phyloP scores from a whole-genome alignment of 768 basidiomycete species.

The Tylopilus subfusipes region DNA sequence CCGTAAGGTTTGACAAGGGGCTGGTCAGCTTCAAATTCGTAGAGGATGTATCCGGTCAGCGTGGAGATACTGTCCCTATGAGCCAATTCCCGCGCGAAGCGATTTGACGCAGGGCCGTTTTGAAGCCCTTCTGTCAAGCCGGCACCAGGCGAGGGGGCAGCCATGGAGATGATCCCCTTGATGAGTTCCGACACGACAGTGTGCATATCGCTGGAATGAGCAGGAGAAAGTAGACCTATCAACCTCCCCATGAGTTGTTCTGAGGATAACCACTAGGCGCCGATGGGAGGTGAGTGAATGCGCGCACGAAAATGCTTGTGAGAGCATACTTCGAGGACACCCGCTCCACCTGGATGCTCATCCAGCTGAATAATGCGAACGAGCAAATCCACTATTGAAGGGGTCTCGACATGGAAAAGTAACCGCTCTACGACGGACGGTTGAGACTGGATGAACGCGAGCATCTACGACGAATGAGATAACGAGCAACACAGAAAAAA shows the following conservation, averaged over 20 bases:
- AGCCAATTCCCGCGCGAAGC: conserved; percentile 86
- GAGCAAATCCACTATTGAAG: conserved; percentile 88
- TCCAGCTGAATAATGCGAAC: conserved; percentile 88
- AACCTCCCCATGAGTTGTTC: conserved; percentile 80
- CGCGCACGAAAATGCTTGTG: conserved; percentile 28
- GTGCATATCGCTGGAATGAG: conserved; percentile 72
- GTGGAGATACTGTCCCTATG: conserved; percentile 64
- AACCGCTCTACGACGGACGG: conserved; percentile 79
- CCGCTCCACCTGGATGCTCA: conserved; percentile 74
- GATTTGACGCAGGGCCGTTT: conserved; percentile 75
- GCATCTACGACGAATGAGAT: conserved; percentile 60
- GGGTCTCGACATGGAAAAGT: conserved; percentile 80
- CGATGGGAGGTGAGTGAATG: conserved; percentile 29
- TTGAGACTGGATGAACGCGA: conserved; percentile 84
- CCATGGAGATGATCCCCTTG: conserved; percentile 92
- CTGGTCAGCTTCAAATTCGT: conserved; percentile 44
- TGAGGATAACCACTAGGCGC: conserved; percentile 77
- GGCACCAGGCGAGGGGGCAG: conserved; percentile 79
- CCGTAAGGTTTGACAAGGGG: conserved; percentile 18
- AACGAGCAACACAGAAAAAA: conserved; percentile 20
- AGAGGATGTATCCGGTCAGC: conserved; percentile 73
- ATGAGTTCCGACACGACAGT: conserved; percentile 85
- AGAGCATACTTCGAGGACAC: conserved; percentile 80
- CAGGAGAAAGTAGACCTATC: conserved; percentile 78
- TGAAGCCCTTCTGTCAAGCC: conserved; percentile 67